These are phyloP conservation scores for Toxoplasma gondii DNA, from an alignment of 169 alveolate genomes.

Conservation along the genomic window DNA sequence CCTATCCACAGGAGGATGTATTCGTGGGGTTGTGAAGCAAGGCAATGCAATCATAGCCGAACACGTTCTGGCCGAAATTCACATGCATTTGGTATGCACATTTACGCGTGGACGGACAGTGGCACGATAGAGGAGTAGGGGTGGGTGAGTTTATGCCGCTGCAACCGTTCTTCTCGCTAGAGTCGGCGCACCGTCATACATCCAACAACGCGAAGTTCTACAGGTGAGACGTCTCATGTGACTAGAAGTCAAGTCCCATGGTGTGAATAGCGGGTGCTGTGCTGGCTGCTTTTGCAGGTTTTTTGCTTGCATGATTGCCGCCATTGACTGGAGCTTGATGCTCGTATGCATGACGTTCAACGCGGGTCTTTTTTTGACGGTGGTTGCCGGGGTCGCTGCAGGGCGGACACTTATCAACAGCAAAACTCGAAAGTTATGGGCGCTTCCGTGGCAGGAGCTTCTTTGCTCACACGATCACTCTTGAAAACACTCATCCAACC, in stretches of 20 bases:
- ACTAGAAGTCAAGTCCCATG: not conserved
- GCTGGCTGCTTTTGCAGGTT: slow-evolving; percentile 35
- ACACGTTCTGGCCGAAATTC: no score
- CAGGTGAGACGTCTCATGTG: not conserved
- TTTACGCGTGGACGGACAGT: no score
- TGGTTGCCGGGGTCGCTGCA: slow-evolving; percentile 62
- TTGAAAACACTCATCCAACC: no score
- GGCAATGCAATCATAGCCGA: no score
- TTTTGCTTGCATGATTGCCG: slow-evolving; percentile 33
- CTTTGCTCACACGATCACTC: slow-evolving; percentile 24
- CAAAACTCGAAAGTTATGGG: not conserved
- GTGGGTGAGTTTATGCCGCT: no score
- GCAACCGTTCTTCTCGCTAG: no score
- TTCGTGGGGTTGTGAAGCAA: no score
- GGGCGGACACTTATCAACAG: slow-evolving; percentile 33
- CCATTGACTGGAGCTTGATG: slow-evolving; percentile 68
- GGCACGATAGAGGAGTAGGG: no score
- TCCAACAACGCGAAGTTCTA: no score
- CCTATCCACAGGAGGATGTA: no score
- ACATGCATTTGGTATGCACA: no score
- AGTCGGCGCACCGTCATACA: no score
- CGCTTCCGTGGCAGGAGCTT: not conserved
- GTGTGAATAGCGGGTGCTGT: not conserved
- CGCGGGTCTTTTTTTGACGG: slow-evolving; percentile 60
- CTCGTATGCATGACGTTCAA: slow-evolving; percentile 69